Conservation (phyloP, 805 yeast species). For the Metschnikowia cerradonensis region DNA sequence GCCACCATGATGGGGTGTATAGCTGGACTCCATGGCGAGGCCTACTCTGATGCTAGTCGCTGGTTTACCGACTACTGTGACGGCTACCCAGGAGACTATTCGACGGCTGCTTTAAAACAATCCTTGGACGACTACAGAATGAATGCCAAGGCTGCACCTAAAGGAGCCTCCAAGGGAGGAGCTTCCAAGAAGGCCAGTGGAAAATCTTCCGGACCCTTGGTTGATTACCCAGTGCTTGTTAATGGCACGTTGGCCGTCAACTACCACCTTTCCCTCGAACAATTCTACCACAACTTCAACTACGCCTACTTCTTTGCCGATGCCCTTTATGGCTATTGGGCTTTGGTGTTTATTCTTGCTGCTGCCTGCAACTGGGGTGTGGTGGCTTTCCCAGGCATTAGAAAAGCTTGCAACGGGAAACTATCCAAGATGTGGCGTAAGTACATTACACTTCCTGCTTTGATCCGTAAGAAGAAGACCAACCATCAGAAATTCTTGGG, state of each 20-base stretch:
- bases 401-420: conserved; percentile 18
- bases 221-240: conserved; percentile 10
- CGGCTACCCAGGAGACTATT: background rate
- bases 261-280: conserved; percentile 5
- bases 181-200: background rate
- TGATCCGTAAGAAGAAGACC: conserved; percentile 25
- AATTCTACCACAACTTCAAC: conserved; percentile 10
- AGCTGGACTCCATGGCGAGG: background rate
- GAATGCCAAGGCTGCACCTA: background rate
- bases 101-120: background rate
- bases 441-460: conserved; percentile 38
- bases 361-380: conserved; percentile 14
- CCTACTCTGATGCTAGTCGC: background rate
- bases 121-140: background rate
- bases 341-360: conserved; percentile 11
- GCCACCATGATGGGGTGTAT: conserved; percentile 8
- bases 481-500: conserved; percentile 21
- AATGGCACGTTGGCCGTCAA: conserved; percentile 4
- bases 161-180: background rate
- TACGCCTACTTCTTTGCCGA: conserved; percentile 11
- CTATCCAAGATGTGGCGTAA: conserved; percentile 33
- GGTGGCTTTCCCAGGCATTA: conserved; percentile 11
- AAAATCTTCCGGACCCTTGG: background rate
- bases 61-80: background rate
- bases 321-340: conserved; percentile 14